Conservation (phyloP, 2,329 filamentous ascomycete genomes). For the Sclerotinia subarctica region DNA sequence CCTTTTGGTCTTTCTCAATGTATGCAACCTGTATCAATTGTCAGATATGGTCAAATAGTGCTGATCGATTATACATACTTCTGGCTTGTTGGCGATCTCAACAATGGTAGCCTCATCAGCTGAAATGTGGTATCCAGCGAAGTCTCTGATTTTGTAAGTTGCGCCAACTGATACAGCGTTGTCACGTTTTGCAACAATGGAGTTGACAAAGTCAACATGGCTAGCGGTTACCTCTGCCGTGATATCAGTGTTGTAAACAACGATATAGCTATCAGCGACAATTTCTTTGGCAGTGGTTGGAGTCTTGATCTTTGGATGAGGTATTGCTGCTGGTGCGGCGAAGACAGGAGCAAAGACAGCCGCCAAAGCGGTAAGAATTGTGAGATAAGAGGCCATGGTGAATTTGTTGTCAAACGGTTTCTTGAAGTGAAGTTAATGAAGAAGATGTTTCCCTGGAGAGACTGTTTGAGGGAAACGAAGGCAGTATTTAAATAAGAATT, state of each 20-base stretch:
- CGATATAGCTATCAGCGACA: conserved; percentile 59
- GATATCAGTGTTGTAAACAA: conserved; percentile 59
- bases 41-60: neutral
- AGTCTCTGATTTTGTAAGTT: conserved; percentile 30
- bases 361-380: conserved; percentile 33
- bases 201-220: conserved; percentile 49
- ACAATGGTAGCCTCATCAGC: conserved; percentile 33
- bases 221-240: conserved; percentile 48
- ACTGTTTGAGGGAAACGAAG: neutral
- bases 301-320: conserved; percentile 32
- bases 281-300: conserved; percentile 49
- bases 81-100: conserved; percentile 34
- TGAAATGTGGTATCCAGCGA: conserved; percentile 35
- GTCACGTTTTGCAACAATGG: conserved; percentile 55
- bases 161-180: conserved; percentile 39
- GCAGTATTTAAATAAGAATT: conserved; percentile 1
- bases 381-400: conserved; percentile 34
- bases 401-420: neutral
- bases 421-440: neutral
- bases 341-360: conserved; percentile 33
- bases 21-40: conserved; percentile 32
- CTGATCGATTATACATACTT: conserved; percentile 24
- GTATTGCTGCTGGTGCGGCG: conserved; percentile 28
- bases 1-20: conserved; percentile 34
- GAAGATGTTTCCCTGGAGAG: conserved; percentile 4